Percentiles rank a stretch among this genome's conserved stretches.
phyloP scores from a whole-genome alignment of 1,139 yeast species.

The Saccharomycopsis hybrid region DNA sequence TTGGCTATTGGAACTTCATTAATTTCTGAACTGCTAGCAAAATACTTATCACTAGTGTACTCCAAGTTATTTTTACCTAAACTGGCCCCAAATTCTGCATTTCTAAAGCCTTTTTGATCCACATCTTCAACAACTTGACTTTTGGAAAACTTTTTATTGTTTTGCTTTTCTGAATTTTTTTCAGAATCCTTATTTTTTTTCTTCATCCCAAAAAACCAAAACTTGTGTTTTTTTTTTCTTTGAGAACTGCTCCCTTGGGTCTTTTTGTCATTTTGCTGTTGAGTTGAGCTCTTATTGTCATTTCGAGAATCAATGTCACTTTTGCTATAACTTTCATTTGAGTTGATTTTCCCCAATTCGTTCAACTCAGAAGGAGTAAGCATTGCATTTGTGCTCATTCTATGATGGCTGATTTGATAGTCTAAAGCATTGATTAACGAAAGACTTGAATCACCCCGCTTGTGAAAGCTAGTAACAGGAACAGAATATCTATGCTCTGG shows the following conservation, averaged over 20 bases:
- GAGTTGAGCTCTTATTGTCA: no score
- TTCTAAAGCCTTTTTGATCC: neutral
- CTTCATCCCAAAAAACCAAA: constrained; percentile 17
- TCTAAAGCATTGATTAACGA: constrained; percentile 2
- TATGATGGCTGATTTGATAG: constrained; percentile 3
- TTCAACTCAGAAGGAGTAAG: constrained; percentile 5
- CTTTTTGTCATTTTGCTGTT: neutral
- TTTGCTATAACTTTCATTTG: neutral
- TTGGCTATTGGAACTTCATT: no score
- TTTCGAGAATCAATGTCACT: neutral
- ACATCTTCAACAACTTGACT: neutral
- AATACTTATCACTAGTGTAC: neutral
- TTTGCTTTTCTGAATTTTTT: neutral
- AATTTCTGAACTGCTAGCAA: no score
- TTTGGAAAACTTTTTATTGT: neutral
- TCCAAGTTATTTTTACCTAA: neutral
- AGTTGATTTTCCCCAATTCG: constrained; percentile 6
- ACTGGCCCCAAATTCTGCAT: neutral
- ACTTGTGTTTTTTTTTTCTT: constrained; percentile 15
- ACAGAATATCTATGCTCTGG: no score
- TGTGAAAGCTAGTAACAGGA: constrained; percentile 1
- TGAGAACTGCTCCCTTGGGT: no score
- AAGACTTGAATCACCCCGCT: neutral
- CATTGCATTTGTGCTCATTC: constrained; percentile 14
- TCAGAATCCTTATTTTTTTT: constrained; percentile 5